These are phyloP conservation scores for Bondarzewia mesenterica DNA, from an alignment of 1,284 basidiomycete species.

Conservation along the genomic window DNA sequence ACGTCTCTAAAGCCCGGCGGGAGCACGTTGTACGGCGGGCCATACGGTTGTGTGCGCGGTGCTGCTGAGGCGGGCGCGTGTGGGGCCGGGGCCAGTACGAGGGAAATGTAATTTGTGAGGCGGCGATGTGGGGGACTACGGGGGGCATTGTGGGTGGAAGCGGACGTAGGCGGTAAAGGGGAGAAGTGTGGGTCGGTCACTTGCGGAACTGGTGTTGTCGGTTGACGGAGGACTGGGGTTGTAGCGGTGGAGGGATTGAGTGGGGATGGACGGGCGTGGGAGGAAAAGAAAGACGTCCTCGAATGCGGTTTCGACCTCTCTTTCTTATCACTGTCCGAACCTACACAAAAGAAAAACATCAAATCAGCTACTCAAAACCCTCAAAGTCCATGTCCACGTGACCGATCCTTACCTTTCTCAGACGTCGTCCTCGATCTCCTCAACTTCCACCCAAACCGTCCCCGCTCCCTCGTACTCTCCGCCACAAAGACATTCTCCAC, in stretches of 20 bases:
- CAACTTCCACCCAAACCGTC: slow-evolving; percentile 4
- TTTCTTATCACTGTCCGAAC: too few species aligned
- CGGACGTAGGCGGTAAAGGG: too few species aligned
- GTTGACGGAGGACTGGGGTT: too few species aligned
- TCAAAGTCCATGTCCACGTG: not conserved
- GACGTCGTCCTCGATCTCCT: not conserved
- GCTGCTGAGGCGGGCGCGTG: not conserved
- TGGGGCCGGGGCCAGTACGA: not conserved
- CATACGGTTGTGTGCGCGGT: slow-evolving; percentile 34
- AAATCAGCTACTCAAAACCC: too few species aligned
- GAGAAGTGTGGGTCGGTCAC: too few species aligned
- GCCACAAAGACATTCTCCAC: not conserved
- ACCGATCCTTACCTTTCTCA: not conserved
- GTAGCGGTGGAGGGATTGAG: too few species aligned
- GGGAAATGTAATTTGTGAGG: not conserved
- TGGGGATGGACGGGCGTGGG: not conserved
- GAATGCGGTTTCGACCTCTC: too few species aligned
- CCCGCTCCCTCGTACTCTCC: slow-evolving; percentile 4
- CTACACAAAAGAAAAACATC: too few species aligned
- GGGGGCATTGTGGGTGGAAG: not conserved
- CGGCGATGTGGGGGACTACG: not conserved
- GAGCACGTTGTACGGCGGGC: slow-evolving; percentile 31
- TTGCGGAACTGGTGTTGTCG: too few species aligned
- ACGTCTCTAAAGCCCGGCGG: slow-evolving; percentile 18
- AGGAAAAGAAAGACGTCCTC: too few species aligned